These are phyloP conservation scores for Alnus rubra DNA, from an alignment of 306 rosid species.

Conservation along the genomic window DNA sequence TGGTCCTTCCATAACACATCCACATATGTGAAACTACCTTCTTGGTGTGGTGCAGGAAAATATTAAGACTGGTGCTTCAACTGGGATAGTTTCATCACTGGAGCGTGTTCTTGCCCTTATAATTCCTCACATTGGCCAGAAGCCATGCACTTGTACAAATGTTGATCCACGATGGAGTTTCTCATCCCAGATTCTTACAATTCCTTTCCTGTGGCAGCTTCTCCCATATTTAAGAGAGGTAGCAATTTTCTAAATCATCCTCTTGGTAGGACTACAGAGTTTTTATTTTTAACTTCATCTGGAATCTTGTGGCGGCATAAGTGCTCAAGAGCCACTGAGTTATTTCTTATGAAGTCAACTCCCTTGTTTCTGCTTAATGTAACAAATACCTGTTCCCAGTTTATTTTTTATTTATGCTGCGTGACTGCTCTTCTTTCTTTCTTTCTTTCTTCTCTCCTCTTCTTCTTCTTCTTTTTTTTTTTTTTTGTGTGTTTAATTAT, in stretches of 20 bases:
- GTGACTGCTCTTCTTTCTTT: background rate
- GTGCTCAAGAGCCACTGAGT: conserved; percentile 13
- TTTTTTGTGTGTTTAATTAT: conserved; percentile 2
- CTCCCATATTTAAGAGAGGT: conserved; percentile 83
- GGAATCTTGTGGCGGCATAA: conserved; percentile 1
- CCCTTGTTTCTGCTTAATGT: background rate
- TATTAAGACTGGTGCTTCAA: conserved; percentile 26
- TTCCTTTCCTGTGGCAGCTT: conserved; percentile 83
- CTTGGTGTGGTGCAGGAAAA: conserved; percentile 58
- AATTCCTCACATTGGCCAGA: conserved; percentile 70
- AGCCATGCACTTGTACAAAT: conserved; percentile 67
- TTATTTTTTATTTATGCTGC: background rate
- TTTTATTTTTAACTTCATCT: background rate
- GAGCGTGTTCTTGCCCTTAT: conserved; percentile 66
- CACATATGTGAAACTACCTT: conserved; percentile 14
- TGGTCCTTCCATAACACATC: conserved; percentile 14
- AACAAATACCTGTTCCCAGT: background rate
- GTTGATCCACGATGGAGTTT: conserved; percentile 70
- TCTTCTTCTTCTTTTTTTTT: background rate
- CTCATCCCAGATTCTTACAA: conserved; percentile 82
- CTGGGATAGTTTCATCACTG: conserved; percentile 58
- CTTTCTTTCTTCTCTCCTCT: background rate
- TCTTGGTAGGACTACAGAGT: background rate
- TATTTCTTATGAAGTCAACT: background rate
- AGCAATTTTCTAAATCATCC: conserved; percentile 10